These are phyloP conservation scores for Wickerhamomyces kurtzmanii DNA, from an alignment of 805 yeast species.

Conservation along the genomic window DNA sequence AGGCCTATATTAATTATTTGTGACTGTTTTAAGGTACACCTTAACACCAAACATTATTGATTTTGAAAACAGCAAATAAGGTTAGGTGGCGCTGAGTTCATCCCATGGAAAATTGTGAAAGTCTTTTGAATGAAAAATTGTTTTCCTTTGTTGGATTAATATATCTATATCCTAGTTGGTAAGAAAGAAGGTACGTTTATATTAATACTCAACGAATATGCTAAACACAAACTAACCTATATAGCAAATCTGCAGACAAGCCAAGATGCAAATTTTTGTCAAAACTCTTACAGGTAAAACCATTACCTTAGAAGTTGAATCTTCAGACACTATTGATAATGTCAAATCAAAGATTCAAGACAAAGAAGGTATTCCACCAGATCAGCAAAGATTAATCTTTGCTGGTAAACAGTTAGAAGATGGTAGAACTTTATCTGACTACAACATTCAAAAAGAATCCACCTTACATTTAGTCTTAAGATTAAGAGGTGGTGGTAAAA, in stretches of 20 bases:
- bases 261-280: conserved; percentile 91
- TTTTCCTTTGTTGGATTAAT: too few species aligned
- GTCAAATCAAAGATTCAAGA: conserved; percentile 96
- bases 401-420: conserved; percentile 97
- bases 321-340: conserved; percentile 95
- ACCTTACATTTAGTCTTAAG: conserved; percentile 93
- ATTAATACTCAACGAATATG: neutral
- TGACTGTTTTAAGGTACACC: too few species aligned
- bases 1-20: too few species aligned
- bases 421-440: conserved; percentile 93
- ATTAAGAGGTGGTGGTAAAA: conserved; percentile 99
- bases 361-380: conserved; percentile 97
- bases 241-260: conserved; percentile 33
- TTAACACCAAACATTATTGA: too few species aligned
- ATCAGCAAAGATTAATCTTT: conserved; percentile 93
- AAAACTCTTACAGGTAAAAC: conserved; percentile 99
- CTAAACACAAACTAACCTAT: neutral
- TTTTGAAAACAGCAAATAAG: too few species aligned
- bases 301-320: conserved; percentile 95
- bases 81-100: too few species aligned
- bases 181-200: conserved; percentile 18
- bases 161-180: too few species aligned
- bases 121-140: too few species aligned
- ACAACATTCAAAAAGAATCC: conserved; percentile 98
- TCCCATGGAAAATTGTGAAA: too few species aligned